A percentile compares a stretch with the other conserved stretches of the same genome.
Evolutionary conservation across 139 green algal genomes (phyloP).

Genomic region (Monoraphidium neglectum): DNA sequence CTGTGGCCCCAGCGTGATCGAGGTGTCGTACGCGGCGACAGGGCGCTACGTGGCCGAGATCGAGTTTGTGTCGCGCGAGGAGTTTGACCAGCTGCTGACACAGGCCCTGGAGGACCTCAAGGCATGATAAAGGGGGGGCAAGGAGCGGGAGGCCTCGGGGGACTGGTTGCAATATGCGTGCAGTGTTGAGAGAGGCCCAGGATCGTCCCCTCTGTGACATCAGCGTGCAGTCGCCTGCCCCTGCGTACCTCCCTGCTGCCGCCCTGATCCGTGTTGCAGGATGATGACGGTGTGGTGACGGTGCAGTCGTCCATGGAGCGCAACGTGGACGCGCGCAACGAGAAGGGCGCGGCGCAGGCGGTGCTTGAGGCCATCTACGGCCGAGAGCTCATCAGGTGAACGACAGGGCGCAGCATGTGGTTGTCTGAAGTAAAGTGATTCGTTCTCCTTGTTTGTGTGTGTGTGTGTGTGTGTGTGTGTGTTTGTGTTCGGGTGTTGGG

Average conservation of each 20-base stretch:
- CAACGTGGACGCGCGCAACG: background rate
- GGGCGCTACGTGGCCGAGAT: too few species aligned
- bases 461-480: too few species aligned
- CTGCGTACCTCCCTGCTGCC: background rate
- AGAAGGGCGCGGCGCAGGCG: constrained; percentile 19
- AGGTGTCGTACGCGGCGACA: too few species aligned
- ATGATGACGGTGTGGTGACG: background rate
- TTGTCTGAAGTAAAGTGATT: too few species aligned
- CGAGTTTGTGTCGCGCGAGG: too few species aligned
- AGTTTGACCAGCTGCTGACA: too few species aligned
- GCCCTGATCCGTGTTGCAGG: constrained; percentile 6
- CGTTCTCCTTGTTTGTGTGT: too few species aligned
- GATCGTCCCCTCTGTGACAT: background rate
- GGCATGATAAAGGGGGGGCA: background rate
- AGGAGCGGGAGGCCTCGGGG: too few species aligned
- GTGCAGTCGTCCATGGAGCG: background rate
- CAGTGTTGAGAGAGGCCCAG: background rate
- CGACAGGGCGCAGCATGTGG: too few species aligned
- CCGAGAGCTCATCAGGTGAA: constrained; percentile 8
- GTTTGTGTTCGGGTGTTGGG: too few species aligned
- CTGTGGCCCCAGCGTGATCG: too few species aligned
- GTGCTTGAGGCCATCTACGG: constrained; percentile 35
- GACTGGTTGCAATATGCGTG: background rate
- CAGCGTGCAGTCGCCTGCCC: background rate
- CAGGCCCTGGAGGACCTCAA: too few species aligned